Percentiles rank a stretch among this genome's conserved stretches.
phyloP scores from a whole-genome alignment of 495 filamentous ascomycete species.

The Penicillium simplicissimum region DNA sequence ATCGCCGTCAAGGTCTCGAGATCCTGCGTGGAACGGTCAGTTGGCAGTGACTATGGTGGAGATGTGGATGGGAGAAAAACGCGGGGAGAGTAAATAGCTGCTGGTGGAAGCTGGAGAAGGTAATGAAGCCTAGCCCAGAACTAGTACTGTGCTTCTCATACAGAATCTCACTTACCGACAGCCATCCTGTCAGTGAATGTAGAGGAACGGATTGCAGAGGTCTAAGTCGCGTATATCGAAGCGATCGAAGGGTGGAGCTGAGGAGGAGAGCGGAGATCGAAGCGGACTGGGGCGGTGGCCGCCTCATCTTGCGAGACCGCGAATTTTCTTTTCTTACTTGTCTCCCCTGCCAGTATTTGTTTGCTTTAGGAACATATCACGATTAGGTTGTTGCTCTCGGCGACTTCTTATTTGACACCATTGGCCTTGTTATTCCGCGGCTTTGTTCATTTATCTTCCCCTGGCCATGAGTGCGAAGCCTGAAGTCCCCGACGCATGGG shows the following conservation, averaged over 20 bases:
- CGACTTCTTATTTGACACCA: constrained; percentile 2
- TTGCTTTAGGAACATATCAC: constrained; percentile 18
- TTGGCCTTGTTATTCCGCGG: neutral
- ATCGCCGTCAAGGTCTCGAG: constrained; percentile 55
- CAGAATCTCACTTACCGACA: constrained; percentile 18
- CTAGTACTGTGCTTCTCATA: no score
- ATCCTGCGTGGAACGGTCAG: constrained; percentile 16
- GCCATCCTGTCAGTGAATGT: constrained; percentile 20
- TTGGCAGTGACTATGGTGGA: constrained; percentile 9
- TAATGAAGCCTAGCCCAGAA: neutral
- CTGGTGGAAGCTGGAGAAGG: neutral
- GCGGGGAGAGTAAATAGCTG: constrained; percentile 3
- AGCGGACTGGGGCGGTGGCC: constrained; percentile 30
- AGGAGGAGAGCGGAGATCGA: constrained; percentile 21
- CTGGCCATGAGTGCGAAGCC: constrained; percentile 55
- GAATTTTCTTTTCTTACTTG: constrained; percentile 31
- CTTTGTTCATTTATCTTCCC: constrained; percentile 4
- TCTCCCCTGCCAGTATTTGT: constrained; percentile 9
- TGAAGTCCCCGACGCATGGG: constrained; percentile 77
- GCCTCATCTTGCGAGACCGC: constrained; percentile 7
- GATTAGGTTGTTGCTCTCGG: constrained; percentile 5
- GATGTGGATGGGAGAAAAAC: neutral
- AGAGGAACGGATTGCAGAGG: neutral
- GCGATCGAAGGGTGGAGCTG: constrained; percentile 4
- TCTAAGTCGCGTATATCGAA: neutral